phyloP scores from a whole-genome alignment of 2,329 filamentous ascomycete genomes.

The Pseudogymnoascus sp. region DNA sequence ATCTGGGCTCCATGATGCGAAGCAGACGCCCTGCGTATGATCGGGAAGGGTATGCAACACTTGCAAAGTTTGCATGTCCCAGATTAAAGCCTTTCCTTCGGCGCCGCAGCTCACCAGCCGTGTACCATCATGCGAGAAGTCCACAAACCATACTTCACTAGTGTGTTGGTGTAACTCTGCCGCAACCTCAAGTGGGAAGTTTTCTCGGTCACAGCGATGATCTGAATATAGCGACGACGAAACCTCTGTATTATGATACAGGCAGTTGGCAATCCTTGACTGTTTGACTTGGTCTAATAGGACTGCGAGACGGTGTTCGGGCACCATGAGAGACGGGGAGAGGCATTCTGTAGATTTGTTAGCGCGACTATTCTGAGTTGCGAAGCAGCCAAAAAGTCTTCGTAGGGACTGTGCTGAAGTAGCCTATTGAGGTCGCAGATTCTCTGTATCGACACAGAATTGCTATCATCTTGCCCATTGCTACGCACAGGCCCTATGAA shows the following conservation, averaged over 20 bases:
- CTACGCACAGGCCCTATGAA: background rate
- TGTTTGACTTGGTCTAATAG: conserved; percentile 79
- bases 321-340: conserved; percentile 94
- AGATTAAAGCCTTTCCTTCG: conserved; percentile 70
- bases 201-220: conserved; percentile 70
- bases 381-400: background rate
- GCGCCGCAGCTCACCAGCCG: conserved; percentile 76
- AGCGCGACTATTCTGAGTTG: conserved; percentile 10
- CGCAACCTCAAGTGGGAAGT: conserved; percentile 69
- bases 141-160: conserved; percentile 86
- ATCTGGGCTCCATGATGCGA: conserved; percentile 87
- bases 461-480: background rate
- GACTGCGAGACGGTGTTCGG: conserved; percentile 76
- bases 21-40: conserved; percentile 66
- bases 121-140: conserved; percentile 81
- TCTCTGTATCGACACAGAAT: background rate
- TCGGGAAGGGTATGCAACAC: conserved; percentile 55
- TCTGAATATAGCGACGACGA: conserved; percentile 84
- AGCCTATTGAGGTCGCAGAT: background rate
- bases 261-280: conserved; percentile 72
- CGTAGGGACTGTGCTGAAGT: background rate
- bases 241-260: conserved; percentile 76
- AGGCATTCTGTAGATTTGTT: conserved; percentile 60
- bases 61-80: conserved; percentile 66
- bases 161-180: conserved; percentile 64